Evolutionary conservation across 2,329 filamentous ascomycete genomes (phyloP), one percentile per base, ranked within the genome.

Genomic region (Calonectria hongkongensis): DNA sequence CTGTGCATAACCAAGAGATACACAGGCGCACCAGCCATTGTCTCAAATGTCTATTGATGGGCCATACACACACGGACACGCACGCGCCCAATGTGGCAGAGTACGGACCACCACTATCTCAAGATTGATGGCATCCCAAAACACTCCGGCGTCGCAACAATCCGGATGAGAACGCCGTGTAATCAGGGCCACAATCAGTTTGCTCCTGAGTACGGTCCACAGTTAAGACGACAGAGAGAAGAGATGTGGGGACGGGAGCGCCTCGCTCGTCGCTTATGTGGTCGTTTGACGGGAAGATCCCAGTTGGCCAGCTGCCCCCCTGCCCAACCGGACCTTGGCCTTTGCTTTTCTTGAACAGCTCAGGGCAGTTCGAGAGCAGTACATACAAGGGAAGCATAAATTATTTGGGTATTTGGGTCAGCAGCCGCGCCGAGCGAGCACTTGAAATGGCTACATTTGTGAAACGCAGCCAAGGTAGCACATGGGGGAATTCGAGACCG

Each of bases 341-440:
- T 54, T 72, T 74, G 68, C 70, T 74, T 78, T 54, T 62, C 10
- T 10, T 12, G 33, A 27, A 48, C 54, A 70, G 39, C 66, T 39
- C 58, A 64, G 68, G 71, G 72, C 70, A 71, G 48, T 41, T 30
- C 27, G 50, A n/a, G 45, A n/a, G 39, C 39, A 36, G 43, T 48
- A 62, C 60, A 66, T 48, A 62, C 60, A 66, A 13, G 72, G 64
- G 60, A 74, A 74, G 63, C 74, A 73, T 16, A 21, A 21, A 21
- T 21, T 21, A 71, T 4, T 39, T 27, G 25, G n/a, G 51, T 68
- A 63, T 68, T 70, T 27, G 66, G 54, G 60, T 45, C 68, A 71
- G 69, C 65, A 76, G 68, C 74, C 71, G 74, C 71, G 73, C 43
- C n/a, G 68, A 75, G 77, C 75, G 74, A 77, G 36, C 69, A 70